Evolutionary conservation across 139 green algal species (phyloP).

Genomic region (Tetradesmus lagerheimii): DNA sequence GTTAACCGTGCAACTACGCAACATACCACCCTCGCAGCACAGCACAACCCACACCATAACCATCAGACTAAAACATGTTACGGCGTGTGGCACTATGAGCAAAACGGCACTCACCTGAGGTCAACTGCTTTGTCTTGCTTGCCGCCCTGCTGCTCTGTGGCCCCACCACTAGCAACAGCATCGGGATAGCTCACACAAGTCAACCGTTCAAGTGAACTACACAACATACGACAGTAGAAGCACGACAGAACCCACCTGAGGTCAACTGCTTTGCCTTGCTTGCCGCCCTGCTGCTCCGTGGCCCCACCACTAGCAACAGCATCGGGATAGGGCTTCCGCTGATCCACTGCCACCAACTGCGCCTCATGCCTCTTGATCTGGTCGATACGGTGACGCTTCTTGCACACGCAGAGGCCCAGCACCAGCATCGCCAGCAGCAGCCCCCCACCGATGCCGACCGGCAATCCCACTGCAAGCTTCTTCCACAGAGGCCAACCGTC

Average conservation of each 20-base stretch:
- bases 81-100: too few species aligned
- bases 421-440: not conserved
- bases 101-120: too few species aligned
- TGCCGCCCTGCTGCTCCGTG: not conserved
- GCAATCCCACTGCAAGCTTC: not conserved
- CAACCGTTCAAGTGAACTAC: too few species aligned
- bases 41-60: too few species aligned
- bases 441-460: not conserved
- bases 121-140: too few species aligned
- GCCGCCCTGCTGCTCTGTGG: too few species aligned
- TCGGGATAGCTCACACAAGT: too few species aligned
- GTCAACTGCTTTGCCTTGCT: not conserved
- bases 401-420: not conserved
- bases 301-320: not conserved
- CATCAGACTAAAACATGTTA: too few species aligned
- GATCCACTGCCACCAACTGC: not conserved
- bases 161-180: too few species aligned
- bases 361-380: not conserved
- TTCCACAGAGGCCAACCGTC: not conserved
- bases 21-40: too few species aligned
- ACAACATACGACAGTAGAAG: too few species aligned
- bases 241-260: not conserved
- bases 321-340: not conserved
- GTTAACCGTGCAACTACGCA: too few species aligned
- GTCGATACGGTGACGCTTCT: not conserved